These are phyloP conservation scores for Fonsecaea monophora DNA, from an alignment of 2,329 filamentous ascomycete genomes.

Conservation along the genomic window DNA sequence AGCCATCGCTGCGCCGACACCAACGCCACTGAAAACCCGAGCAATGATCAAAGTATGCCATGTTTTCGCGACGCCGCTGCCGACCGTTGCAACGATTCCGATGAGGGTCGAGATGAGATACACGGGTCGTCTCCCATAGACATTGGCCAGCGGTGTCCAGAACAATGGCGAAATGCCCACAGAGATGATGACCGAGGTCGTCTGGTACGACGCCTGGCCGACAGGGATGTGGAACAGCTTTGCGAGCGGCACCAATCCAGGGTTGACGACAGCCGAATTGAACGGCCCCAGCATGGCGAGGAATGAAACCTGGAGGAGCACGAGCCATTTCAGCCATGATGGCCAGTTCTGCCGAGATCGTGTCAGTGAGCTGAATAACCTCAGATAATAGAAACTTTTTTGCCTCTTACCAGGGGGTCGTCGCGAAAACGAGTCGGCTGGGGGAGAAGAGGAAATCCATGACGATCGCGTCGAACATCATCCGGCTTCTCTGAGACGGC, in stretches of 20 bases:
- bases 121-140: slow-evolving; percentile 45
- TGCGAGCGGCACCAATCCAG: slow-evolving; percentile 43
- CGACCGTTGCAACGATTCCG: slow-evolving; percentile 41
- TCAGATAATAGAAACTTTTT: background rate
- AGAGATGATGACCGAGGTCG: slow-evolving; percentile 46
- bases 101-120: slow-evolving; percentile 43
- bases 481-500: background rate
- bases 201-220: slow-evolving; percentile 44
- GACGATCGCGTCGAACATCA: slow-evolving; percentile 1
- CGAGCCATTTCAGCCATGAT: slow-evolving; percentile 34
- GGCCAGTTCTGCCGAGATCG: slow-evolving; percentile 38
- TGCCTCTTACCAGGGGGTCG: background rate
- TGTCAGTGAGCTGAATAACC: background rate
- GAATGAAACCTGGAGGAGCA: slow-evolving; percentile 43
- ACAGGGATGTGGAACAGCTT: slow-evolving; percentile 42
- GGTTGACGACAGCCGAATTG: slow-evolving; percentile 42
- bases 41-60: slow-evolving; percentile 15
- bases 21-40: slow-evolving; percentile 18
- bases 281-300: slow-evolving; percentile 44
- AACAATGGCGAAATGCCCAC: slow-evolving; percentile 39
- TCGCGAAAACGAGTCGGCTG: background rate
- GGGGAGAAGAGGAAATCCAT: background rate
- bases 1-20: slow-evolving; percentile 20
- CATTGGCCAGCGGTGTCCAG: slow-evolving; percentile 44
- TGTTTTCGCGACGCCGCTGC: slow-evolving; percentile 15